phyloP scores from a whole-genome alignment of 139 green algal genomes.

The Micromonas commoda region DNA sequence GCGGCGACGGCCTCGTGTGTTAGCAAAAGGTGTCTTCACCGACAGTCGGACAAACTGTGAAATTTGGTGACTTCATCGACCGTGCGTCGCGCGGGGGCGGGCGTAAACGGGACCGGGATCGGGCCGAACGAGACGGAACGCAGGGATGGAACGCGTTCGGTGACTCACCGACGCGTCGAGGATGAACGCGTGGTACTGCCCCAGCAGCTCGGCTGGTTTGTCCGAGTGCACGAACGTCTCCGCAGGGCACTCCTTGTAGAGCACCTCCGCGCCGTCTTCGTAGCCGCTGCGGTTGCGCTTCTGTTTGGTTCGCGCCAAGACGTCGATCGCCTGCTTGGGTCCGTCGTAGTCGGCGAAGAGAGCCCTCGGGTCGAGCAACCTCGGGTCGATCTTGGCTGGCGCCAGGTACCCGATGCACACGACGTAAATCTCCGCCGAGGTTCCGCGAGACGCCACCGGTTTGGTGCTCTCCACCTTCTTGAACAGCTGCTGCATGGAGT shows the following conservation, averaged over 20 bases:
- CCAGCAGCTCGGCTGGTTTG: slow-evolving; percentile 84
- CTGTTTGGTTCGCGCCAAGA: slow-evolving; percentile 49
- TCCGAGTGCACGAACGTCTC: slow-evolving; percentile 68
- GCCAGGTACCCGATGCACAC: slow-evolving; percentile 94
- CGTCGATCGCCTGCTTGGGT: slow-evolving; percentile 16
- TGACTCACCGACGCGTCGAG: slow-evolving; percentile 2
- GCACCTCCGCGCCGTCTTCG: slow-evolving; percentile 79
- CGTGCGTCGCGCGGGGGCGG: neutral
- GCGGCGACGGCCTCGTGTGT: no score
- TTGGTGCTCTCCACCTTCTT: slow-evolving; percentile 92
- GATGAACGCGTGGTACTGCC: slow-evolving; percentile 51
- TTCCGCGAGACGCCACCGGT: slow-evolving; percentile 76
- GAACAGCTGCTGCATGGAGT: slow-evolving; percentile 95
- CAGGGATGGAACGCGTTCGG: neutral
- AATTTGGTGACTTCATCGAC: neutral
- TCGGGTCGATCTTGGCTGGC: slow-evolving; percentile 91
- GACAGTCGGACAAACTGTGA: neutral
- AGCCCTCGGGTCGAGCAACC: slow-evolving; percentile 73
- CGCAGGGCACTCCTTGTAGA: slow-evolving; percentile 46
- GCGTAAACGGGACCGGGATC: no score
- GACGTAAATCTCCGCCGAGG: slow-evolving; percentile 71
- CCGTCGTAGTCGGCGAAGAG: slow-evolving; percentile 14
- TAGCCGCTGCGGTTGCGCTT: slow-evolving; percentile 53
- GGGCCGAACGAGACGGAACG: no score
- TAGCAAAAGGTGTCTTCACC: neutral